phyloP scores from a whole-genome alignment of 371 early-diverging fungal genomes.

The Synchytrium microbalum region DNA sequence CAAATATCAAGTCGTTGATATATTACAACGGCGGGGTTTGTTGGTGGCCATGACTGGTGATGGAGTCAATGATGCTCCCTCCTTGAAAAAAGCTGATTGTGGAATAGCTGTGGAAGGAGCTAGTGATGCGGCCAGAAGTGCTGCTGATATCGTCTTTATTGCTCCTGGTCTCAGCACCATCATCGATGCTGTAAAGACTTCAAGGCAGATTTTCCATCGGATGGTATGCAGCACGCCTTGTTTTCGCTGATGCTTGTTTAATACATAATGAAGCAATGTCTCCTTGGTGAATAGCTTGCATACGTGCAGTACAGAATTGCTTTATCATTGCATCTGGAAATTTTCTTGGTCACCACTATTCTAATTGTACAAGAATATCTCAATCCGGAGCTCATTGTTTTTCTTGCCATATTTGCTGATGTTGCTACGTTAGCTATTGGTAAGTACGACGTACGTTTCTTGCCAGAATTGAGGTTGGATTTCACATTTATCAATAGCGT shows the following conservation, averaged over 20 bases:
- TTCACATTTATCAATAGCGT: conserved; percentile 10
- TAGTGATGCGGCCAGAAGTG: conserved; percentile 94
- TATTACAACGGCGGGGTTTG: conserved; percentile 59
- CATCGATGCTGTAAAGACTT: conserved; percentile 54
- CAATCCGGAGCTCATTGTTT: conserved; percentile 13
- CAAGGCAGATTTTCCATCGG: conserved; percentile 64
- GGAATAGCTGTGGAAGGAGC: conserved; percentile 82
- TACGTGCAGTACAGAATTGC: conserved; percentile 27
- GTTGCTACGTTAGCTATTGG: conserved; percentile 14
- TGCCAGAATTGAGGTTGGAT: neutral
- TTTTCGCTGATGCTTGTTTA: no score
- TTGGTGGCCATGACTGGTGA: conserved; percentile 85
- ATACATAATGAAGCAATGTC: no score
- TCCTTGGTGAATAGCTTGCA: conserved; percentile 20
- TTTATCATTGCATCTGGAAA: conserved; percentile 19
- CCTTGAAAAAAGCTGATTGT: conserved; percentile 78
- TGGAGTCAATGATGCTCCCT: conserved; percentile 82
- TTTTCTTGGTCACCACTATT: conserved; percentile 14
- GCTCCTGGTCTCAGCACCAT: conserved; percentile 68
- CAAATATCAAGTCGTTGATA: conserved; percentile 66
- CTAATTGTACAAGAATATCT: conserved; percentile 16
- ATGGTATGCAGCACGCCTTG: conserved; percentile 25
- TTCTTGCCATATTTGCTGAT: conserved; percentile 20
- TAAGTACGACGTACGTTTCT: neutral
- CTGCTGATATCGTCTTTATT: conserved; percentile 84